These are phyloP conservation scores for Gnetum montanum DNA, from an alignment of 75 land plant species.

Conservation along the genomic window DNA sequence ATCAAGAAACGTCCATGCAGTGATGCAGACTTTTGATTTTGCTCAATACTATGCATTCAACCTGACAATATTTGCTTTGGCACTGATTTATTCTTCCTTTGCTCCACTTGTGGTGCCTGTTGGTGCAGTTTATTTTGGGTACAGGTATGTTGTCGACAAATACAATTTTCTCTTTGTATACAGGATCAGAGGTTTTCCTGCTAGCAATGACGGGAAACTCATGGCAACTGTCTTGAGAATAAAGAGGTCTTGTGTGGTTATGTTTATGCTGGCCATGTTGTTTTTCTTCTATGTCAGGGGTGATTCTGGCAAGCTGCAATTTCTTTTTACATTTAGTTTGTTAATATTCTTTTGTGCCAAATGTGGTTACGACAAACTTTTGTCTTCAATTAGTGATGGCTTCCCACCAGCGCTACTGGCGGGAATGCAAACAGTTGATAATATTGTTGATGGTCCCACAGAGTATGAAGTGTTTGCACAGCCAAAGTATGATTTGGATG, in stretches of 20 bases:
- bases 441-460: constrained; percentile 52
- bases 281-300: constrained; percentile 79
- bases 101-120: constrained; percentile 78
- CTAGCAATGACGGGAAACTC: constrained; percentile 82
- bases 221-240: constrained; percentile 74
- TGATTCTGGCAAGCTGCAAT: constrained; percentile 65
- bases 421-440: constrained; percentile 58
- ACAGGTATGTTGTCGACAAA: constrained; percentile 83
- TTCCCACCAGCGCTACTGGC: constrained; percentile 45
- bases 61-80: constrained; percentile 80
- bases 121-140: constrained; percentile 77
- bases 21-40: constrained; percentile 71
- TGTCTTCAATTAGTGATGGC: constrained; percentile 41
- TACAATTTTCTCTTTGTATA: constrained; percentile 83
- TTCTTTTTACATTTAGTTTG: constrained; percentile 56
- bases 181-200: constrained; percentile 67
- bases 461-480: constrained; percentile 76
- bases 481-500: constrained; percentile 71
- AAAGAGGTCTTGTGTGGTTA: constrained; percentile 65
- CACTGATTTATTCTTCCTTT: constrained; percentile 70
- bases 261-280: constrained; percentile 73
- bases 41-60: constrained; percentile 90
- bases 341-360: constrained; percentile 34
- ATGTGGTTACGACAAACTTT: constrained; percentile 31
- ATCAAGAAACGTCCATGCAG: constrained; percentile 35